Base-by-base conservation (phyloP, 108 stramenopile species). In the Discostella pseudostelligera region DNA sequence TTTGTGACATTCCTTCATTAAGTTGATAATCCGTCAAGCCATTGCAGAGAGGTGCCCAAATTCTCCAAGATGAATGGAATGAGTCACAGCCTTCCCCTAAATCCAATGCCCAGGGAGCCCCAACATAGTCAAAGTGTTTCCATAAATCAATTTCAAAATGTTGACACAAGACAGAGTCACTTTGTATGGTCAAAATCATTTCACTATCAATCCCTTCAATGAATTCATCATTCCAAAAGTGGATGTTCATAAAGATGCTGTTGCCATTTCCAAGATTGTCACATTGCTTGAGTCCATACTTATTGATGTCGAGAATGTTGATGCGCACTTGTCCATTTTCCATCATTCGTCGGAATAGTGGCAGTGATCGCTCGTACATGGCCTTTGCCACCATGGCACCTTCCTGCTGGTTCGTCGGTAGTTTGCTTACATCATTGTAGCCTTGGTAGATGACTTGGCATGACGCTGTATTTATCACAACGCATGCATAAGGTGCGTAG, bases 301-400 rank as follows among this genome's bases (percentile, higher is more conserved):
- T 46, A 19, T 46, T 20, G 9, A 17, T 19, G 46, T 46, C 46
- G 7, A 46, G 9, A 20, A 46, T 46, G 21, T 46, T 46, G 1
- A 46, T 19, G 4, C 46, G 17, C 46, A 46, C 46, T 20, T 20
- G 16, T 20, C 46, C 46, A 20, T 7, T 4, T 19, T 46, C 46
- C 46, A 46, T 46, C 46, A 46, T 46, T 20, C 46, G 46, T 46
- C 46, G 46, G 46, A 46, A 46, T 20, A 19, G 21, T 46, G 46
- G 46, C 46, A 46, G 9, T 7, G 46, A 46, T 4, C 46, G 46
- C 20, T 46, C 46, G 46, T 46, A 46, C 4, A 46, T 46, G 46
- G 46, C 17, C 21, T 19, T 17, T 19, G 46, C 46, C 46, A 19
- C 46, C 46, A 46, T 20, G 5, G 4, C 21, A 7, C 2, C 21